phyloP scores from a whole-genome alignment of 805 yeast species.

The Candida hungchunana region DNA sequence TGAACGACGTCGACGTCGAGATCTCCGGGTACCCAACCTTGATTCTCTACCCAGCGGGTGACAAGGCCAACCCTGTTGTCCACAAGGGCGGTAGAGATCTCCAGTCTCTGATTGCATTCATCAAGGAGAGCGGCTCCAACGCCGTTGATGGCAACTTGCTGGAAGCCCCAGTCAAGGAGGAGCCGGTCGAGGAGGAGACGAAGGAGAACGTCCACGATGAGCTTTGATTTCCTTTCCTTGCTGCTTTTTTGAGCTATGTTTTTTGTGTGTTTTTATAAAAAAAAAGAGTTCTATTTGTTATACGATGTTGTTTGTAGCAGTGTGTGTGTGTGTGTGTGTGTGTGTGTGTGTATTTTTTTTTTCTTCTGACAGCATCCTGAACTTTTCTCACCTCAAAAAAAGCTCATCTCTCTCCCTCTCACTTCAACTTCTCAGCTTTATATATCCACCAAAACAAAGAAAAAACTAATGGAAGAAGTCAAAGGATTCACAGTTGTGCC shows the following conservation, averaged over 20 bases:
- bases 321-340: too few relatives aligned
- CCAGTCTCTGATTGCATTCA: slow-evolving; percentile 64
- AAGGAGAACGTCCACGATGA: slow-evolving; percentile 15
- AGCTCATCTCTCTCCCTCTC: slow-evolving; percentile 4
- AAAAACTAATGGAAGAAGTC: slow-evolving; percentile 34
- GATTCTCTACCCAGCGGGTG: slow-evolving; percentile 84
- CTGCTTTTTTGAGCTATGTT: too few relatives aligned
- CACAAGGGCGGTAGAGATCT: slow-evolving; percentile 72
- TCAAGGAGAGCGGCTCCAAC: slow-evolving; percentile 63
- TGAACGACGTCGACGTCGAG: slow-evolving; percentile 80
- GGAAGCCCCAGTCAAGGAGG: slow-evolving; percentile 22
- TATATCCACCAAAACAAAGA: background rate
- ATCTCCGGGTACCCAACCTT: slow-evolving; percentile 92
- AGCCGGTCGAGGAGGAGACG: slow-evolving; percentile 15
- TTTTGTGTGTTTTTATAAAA: too few relatives aligned
- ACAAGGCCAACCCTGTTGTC: slow-evolving; percentile 58
- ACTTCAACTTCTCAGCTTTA: too few relatives aligned
- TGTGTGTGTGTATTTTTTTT: too few relatives aligned
- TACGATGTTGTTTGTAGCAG: too few relatives aligned
- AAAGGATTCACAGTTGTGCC: slow-evolving; percentile 56
- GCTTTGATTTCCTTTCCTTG: too few relatives aligned
- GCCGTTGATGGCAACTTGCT: slow-evolving; percentile 51
- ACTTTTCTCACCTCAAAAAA: background rate
- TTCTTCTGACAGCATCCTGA: too few relatives aligned
- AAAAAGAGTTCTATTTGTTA: too few relatives aligned